Evolutionary conservation across 192 early-diverging fungal species (phyloP).

Genomic region (Spinellus fusiger): DNA sequence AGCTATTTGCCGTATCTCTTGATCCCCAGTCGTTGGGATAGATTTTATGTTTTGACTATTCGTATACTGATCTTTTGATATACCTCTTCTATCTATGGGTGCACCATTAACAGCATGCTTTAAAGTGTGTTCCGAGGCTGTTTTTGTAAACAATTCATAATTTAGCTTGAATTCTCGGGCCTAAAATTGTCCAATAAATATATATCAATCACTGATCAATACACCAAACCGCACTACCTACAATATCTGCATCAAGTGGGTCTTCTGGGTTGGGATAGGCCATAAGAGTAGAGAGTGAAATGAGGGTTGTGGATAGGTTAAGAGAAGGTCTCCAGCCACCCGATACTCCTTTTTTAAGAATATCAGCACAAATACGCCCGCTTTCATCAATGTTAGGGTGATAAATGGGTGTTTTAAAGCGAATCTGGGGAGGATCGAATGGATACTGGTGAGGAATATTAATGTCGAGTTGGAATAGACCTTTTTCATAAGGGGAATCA

Average conservation of each 20-base stretch:
- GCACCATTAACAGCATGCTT: slow-evolving; percentile 28
- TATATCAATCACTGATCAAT: slow-evolving; percentile 6
- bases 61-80: too few species aligned
- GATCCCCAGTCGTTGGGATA: too few species aligned
- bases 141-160: slow-evolving; percentile 32
- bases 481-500: slow-evolving; percentile 61
- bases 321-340: slow-evolving; percentile 69
- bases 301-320: slow-evolving; percentile 54
- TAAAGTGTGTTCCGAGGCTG: slow-evolving; percentile 36
- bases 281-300: slow-evolving; percentile 52
- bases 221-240: slow-evolving; percentile 13
- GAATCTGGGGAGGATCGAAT: slow-evolving; percentile 64
- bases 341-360: slow-evolving; percentile 50
- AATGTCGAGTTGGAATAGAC: slow-evolving; percentile 59
- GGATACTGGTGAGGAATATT: slow-evolving; percentile 57
- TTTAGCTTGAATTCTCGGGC: slow-evolving; percentile 48
- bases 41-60: too few species aligned
- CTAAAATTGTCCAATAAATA: slow-evolving; percentile 15
- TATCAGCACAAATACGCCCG: slow-evolving; percentile 70
- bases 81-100: too few species aligned
- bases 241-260: slow-evolving; percentile 66
- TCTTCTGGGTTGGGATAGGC: slow-evolving; percentile 69
- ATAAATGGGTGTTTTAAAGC: slow-evolving; percentile 70
- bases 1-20: too few species aligned
- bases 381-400: slow-evolving; percentile 78